Evolutionary conservation across 78 protist species (phyloP).

Genomic region (Dictyostelium firmibasis): DNA sequence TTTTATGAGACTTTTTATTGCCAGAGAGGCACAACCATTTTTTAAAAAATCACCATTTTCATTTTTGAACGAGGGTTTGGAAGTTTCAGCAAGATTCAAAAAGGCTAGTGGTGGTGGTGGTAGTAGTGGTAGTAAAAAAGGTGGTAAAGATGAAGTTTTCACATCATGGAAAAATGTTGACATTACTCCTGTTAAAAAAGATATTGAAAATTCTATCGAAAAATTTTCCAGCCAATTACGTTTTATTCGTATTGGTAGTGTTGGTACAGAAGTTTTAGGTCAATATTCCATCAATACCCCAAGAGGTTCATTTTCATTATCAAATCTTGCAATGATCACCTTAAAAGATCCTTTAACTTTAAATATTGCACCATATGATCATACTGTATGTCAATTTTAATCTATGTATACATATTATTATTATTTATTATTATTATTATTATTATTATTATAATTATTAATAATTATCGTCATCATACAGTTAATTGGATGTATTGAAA

Average conservation of each 20-base stretch:
- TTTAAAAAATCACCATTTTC: neutral
- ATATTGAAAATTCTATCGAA: conserved; percentile 29
- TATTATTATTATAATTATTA: too few relatives aligned
- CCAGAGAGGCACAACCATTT: too few relatives aligned
- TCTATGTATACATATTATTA: too few relatives aligned
- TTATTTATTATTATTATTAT: too few relatives aligned
- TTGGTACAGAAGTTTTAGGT: conserved; percentile 57
- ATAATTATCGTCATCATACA: neutral
- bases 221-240: neutral
- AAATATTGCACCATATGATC: conserved; percentile 35
- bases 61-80: neutral
- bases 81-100: neutral
- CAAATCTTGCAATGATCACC: conserved; percentile 52
- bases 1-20: too few relatives aligned
- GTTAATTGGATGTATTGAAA: conserved; percentile 26
- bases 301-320: neutral
- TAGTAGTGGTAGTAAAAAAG: conserved; percentile 9
- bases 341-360: conserved; percentile 57
- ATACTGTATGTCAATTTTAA: conserved; percentile 13
- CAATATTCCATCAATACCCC: too few relatives aligned
- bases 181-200: neutral
- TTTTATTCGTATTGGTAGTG: conserved; percentile 45
- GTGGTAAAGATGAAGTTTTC: neutral
- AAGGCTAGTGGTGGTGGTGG: neutral
- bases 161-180: conserved; percentile 28